Evolutionary conservation across 2,329 filamentous ascomycete genomes (phyloP).

Genomic region (Botrytis hyacinthi): DNA sequence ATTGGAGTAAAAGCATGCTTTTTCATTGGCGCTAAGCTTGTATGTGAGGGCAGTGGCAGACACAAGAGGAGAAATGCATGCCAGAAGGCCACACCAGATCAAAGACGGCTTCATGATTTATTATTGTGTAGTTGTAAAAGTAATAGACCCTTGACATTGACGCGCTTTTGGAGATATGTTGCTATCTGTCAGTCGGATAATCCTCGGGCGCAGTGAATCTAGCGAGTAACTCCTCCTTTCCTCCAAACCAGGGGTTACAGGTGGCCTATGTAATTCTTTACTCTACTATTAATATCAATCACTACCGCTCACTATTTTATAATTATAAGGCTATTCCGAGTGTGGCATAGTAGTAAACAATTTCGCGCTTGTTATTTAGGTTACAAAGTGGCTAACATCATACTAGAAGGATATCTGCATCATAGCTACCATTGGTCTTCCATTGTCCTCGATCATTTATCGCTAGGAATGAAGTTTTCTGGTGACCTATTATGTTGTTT

Average conservation of each 20-base stretch:
- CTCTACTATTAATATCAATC: neutral
- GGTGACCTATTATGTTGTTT: constrained; percentile 19
- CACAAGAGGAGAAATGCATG: constrained; percentile 66
- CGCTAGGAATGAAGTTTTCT: constrained; percentile 14
- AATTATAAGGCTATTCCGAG: neutral
- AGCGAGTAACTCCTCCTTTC: constrained; percentile 7
- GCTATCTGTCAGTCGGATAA: constrained; percentile 19
- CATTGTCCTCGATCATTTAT: constrained; percentile 9
- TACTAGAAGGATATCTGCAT: constrained; percentile 17
- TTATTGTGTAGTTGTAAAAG: constrained; percentile 16
- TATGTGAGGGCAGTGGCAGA: constrained; percentile 93
- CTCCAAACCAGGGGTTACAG: neutral
- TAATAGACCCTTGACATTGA: neutral
- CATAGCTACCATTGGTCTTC: constrained; percentile 3
- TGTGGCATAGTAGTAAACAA: neutral
- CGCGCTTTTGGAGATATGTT: constrained; percentile 15
- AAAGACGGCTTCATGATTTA: constrained; percentile 63
- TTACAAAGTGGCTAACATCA: constrained; percentile 13
- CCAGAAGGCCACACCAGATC: constrained; percentile 66
- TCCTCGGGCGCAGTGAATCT: neutral
- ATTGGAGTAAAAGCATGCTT: constrained; percentile 88
- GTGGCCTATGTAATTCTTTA: neutral
- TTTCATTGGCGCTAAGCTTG: constrained; percentile 85
- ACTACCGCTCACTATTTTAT: neutral
- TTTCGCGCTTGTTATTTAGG: neutral